These are phyloP conservation scores for Cryptococcus wingfieldii DNA, from an alignment of 1,284 basidiomycete species.

Conservation along the genomic window DNA sequence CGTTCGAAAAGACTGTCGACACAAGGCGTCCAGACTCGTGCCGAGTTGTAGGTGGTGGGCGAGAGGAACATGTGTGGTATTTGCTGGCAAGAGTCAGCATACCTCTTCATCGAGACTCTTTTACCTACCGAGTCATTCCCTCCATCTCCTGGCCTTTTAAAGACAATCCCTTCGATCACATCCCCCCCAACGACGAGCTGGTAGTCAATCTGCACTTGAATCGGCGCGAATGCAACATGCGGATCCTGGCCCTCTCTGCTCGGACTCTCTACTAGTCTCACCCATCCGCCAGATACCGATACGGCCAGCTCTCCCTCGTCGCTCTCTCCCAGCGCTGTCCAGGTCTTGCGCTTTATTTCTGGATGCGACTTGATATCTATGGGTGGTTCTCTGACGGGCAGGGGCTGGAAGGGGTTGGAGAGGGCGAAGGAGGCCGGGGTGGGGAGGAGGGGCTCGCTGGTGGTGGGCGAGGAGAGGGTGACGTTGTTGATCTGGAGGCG, in stretches of 20 bases:
- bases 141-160: slow-evolving; percentile 38
- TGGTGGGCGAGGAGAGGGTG: slow-evolving; percentile 42
- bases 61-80: slow-evolving; percentile 90
- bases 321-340: slow-evolving; percentile 80
- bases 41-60: slow-evolving; percentile 80
- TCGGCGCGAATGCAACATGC: slow-evolving; percentile 33
- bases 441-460: slow-evolving; percentile 51
- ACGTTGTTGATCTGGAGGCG: slow-evolving; percentile 38
- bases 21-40: slow-evolving; percentile 96
- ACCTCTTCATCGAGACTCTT: not conserved
- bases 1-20: slow-evolving; percentile 93
- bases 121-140: slow-evolving; percentile 60
- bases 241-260: slow-evolving; percentile 15
- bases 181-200: slow-evolving; percentile 34
- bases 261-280: slow-evolving; percentile 47
- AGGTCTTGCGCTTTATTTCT: slow-evolving; percentile 88
- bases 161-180: slow-evolving; percentile 44
- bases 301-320: slow-evolving; percentile 94
- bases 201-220: slow-evolving; percentile 47
- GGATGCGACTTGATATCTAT: slow-evolving; percentile 85
- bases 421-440: slow-evolving; percentile 67
- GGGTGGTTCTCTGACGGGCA: slow-evolving; percentile 32
- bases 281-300: slow-evolving; percentile 74
- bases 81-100: slow-evolving; percentile 54
- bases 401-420: slow-evolving; percentile 55